phyloP scores from a whole-genome alignment of 2,329 filamentous ascomycete species.

The Apiospora sp. region DNA sequence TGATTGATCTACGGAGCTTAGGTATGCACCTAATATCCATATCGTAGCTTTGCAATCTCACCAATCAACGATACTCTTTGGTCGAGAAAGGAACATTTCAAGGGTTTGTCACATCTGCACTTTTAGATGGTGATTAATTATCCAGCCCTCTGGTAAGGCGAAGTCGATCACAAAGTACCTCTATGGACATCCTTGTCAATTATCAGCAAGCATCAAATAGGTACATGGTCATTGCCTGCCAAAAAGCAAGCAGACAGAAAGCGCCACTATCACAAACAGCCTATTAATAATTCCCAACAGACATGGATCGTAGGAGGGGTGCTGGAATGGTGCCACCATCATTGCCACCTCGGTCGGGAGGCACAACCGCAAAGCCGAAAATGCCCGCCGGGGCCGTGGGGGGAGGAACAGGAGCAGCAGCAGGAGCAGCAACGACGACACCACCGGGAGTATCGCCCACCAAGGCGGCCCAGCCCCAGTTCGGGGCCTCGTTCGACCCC shows the following conservation, averaged over 20 bases:
- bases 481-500: conserved; percentile 63
- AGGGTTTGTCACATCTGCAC: not conserved
- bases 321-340: not conserved
- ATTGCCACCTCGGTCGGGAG: not conserved
- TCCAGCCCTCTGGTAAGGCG: not conserved
- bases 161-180: not conserved
- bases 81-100: not conserved
- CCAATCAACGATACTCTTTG: not conserved
- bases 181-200: conserved; percentile 15
- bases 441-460: conserved; percentile 20
- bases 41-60: not conserved
- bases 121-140: not conserved
- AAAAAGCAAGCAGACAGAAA: conserved; percentile 9
- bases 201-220: not conserved
- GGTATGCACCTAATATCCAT: not conserved
- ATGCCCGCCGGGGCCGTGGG: not conserved
- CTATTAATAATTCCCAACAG: not conserved
- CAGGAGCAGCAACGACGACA: not conserved
- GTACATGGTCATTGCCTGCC: not conserved
- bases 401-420: not conserved
- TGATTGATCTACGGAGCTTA: conserved; percentile 1
- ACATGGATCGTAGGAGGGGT: not conserved
- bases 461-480: conserved; percentile 51
- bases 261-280: conserved; percentile 5
- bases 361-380: not conserved